phyloP scores from a whole-genome alignment of 371 early-diverging fungal genomes.

The Saksenaea oblongispora region DNA sequence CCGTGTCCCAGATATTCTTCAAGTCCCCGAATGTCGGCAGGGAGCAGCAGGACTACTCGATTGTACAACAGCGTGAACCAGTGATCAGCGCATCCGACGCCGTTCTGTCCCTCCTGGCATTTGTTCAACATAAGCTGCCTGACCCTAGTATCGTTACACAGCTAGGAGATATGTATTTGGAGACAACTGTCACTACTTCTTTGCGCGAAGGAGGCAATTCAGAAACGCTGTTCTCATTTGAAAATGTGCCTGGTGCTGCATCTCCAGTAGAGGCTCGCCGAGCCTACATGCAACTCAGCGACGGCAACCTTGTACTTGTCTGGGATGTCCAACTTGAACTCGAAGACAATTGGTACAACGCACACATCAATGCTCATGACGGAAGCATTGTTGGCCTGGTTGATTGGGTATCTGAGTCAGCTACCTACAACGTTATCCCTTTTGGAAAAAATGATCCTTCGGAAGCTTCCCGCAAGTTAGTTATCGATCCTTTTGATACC shows the following conservation, averaged over 20 bases:
- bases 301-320: slow-evolving; percentile 60
- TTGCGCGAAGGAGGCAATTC: not conserved
- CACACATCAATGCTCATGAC: slow-evolving; percentile 76
- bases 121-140: slow-evolving; percentile 30
- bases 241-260: slow-evolving; percentile 62
- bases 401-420: slow-evolving; percentile 87
- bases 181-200: not conserved
- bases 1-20: slow-evolving; percentile 28
- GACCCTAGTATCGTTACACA: slow-evolving; percentile 19
- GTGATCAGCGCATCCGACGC: slow-evolving; percentile 29
- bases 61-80: slow-evolving; percentile 10
- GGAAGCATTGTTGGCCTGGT: slow-evolving; percentile 74
- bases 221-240: slow-evolving; percentile 10
- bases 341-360: slow-evolving; percentile 88
- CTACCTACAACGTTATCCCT: slow-evolving; percentile 83
- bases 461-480: slow-evolving; percentile 62
- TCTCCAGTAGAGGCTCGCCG: slow-evolving; percentile 56
- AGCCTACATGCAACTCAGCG: slow-evolving; percentile 59
- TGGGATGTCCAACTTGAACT: slow-evolving; percentile 92
- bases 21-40: not conserved
- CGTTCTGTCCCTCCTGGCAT: slow-evolving; percentile 30
- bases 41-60: slow-evolving; percentile 9
- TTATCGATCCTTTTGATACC: slow-evolving; percentile 73
- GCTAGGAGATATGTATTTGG: not conserved
- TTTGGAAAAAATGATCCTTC: slow-evolving; percentile 87